Evolutionary conservation across 2,329 filamentous ascomycete genomes (phyloP).

Genomic region (Aspergillus sp.): DNA sequence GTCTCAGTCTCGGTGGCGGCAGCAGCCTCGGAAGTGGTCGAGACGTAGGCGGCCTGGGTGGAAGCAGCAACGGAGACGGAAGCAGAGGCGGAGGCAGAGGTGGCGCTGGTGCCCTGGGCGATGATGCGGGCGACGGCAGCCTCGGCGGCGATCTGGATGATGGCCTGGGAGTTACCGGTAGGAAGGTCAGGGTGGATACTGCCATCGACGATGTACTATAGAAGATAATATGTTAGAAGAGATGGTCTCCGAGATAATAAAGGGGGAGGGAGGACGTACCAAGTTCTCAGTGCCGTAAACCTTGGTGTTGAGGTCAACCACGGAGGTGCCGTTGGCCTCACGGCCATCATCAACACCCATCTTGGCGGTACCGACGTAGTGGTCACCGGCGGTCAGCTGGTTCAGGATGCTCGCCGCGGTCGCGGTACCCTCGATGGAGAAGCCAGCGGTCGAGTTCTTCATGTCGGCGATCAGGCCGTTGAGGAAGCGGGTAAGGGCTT

Average conservation of each 20-base stretch:
- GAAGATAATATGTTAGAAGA: background rate
- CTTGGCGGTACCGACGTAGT: slow-evolving; percentile 58
- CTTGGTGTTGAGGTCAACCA: slow-evolving; percentile 65
- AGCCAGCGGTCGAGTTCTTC: slow-evolving; percentile 14
- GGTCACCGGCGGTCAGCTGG: slow-evolving; percentile 49
- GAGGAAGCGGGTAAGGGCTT: slow-evolving; percentile 18
- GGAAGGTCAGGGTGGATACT: slow-evolving; percentile 69
- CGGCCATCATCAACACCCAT: slow-evolving; percentile 61
- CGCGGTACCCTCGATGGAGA: slow-evolving; percentile 17
- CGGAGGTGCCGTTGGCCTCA: slow-evolving; percentile 53
- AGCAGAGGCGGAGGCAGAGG: background rate
- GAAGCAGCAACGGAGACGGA: slow-evolving; percentile 1
- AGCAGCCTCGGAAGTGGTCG: background rate
- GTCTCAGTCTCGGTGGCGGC: background rate
- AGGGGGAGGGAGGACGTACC: slow-evolving; percentile 14
- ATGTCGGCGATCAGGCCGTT: slow-evolving; percentile 17
- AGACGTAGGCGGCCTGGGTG: background rate
- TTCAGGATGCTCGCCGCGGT: slow-evolving; percentile 18
- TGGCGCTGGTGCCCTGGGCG: slow-evolving; percentile 32
- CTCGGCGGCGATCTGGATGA: slow-evolving; percentile 66
- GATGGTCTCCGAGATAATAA: background rate
- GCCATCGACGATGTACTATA: slow-evolving; percentile 64
- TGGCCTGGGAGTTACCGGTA: slow-evolving; percentile 66
- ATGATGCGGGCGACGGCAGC: slow-evolving; percentile 58
- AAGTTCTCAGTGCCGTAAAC: slow-evolving; percentile 70